Evolutionary conservation across 495 filamentous ascomycete genomes (phyloP), one percentile per base, ranked within the genome.

Genomic region (Penicillium roqueforti): DNA sequence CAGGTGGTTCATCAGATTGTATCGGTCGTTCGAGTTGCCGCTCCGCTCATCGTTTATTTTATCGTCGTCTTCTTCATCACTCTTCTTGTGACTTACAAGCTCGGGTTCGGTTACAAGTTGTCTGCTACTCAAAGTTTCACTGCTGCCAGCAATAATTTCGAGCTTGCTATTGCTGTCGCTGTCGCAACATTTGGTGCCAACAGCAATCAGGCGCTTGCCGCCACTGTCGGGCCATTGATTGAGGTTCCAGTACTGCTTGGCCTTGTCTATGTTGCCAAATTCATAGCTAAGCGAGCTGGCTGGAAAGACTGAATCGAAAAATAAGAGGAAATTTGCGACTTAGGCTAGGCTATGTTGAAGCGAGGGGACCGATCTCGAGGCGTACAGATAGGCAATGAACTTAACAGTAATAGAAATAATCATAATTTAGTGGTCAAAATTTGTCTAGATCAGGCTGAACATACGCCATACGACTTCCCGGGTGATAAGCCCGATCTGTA

Each of bases 81-180:
- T 0, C 70, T 96, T 8, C 62, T 74, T 11, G 71, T 81, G 7
- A 71, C 80, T 4, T 69, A 80, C 47, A 73, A 67, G 28, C 57
- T 81, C 14, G 87, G 89, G 0, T 92, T 92, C 60, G 82, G 83
- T 0, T 96, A 96, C 62, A 73, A 71, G 41, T 61, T 91, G 3
- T 79, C 81, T 1, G 78, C 80, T 10, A 95, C 91, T 9, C 92
- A 96, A 72, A 89, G 88, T 60, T 93, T 96, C 59, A 96, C 92
- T 1, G 92, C 92, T 5, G 92, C 92, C 3, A 96, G 91, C 66
- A 97, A 97, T 57, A 96, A 96, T 61, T 96, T 97, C 60, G 92
- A 96, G 74, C 69, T 96, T n/a, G 92, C 92, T 0, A 95, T 97
- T 71, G 92, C 92, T 1, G 91, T 97, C 1, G 91, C 89, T 3